These are phyloP conservation scores for Scalesia atractyloides DNA, from an alignment of 129 eudicot species.

Conservation along the genomic window DNA sequence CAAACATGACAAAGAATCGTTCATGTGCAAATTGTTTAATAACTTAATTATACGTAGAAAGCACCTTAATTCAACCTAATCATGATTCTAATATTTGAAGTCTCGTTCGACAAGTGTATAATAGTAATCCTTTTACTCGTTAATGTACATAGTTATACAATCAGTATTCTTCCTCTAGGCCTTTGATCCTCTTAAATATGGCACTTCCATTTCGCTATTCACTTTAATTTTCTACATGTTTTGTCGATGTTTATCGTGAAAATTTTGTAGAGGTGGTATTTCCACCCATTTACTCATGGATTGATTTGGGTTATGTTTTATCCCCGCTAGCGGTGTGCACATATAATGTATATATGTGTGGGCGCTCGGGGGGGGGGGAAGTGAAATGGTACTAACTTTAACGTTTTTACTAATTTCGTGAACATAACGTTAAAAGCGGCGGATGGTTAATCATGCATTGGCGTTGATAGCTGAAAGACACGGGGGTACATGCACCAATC, in stretches of 20 bases:
- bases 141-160: neutral
- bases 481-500: too few species aligned
- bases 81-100: neutral
- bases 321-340: too few species aligned
- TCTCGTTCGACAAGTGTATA: constrained; percentile 3
- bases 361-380: too few species aligned
- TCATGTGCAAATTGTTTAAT: neutral
- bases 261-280: neutral
- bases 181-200: constrained; percentile 10
- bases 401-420: too few species aligned
- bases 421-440: too few species aligned
- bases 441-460: too few species aligned
- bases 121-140: neutral
- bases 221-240: neutral
- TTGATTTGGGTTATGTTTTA: neutral
- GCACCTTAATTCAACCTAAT: neutral
- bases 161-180: neutral
- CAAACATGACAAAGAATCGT: neutral
- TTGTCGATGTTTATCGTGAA: neutral
- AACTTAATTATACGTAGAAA: constrained; percentile 17
- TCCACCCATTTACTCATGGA: neutral
- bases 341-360: too few species aligned
- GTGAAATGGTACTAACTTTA: too few species aligned
- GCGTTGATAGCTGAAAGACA: too few species aligned
- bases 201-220: neutral